Percentiles rank a stretch among this genome's conserved stretches.
phyloP scores from a whole-genome alignment of 176 grass and related monocot genomes.

The Oryza glumipatula region DNA sequence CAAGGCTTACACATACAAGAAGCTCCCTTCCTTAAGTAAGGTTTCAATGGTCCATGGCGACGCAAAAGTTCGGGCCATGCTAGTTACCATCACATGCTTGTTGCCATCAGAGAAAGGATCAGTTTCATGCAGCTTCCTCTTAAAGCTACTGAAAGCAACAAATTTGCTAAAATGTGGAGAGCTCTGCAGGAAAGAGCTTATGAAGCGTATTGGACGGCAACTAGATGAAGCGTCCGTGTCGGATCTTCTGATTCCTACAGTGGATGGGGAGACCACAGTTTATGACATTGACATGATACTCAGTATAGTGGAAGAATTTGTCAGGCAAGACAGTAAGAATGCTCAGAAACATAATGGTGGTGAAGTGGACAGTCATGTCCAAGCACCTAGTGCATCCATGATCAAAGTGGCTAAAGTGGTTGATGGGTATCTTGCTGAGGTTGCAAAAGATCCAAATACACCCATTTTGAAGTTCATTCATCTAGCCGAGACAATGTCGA shows the following conservation, averaged over 20 bases:
- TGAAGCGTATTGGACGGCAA: slow-evolving; percentile 85
- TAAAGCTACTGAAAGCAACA: slow-evolving; percentile 85
- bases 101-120: slow-evolving; percentile 84
- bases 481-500: slow-evolving; percentile 74
- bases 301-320: slow-evolving; percentile 85
- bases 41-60: slow-evolving; percentile 78
- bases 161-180: slow-evolving; percentile 69
- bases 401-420: slow-evolving; percentile 75
- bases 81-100: slow-evolving; percentile 84
- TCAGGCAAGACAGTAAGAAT: slow-evolving; percentile 64
- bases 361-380: slow-evolving; percentile 53
- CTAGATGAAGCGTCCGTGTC: slow-evolving; percentile 77
- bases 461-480: slow-evolving; percentile 74
- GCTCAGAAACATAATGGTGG: slow-evolving; percentile 46
- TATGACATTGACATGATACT: slow-evolving; percentile 91
- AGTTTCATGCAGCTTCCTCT: slow-evolving; percentile 91
- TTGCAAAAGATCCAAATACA: slow-evolving; percentile 80
- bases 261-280: slow-evolving; percentile 61
- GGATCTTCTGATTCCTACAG: slow-evolving; percentile 87
- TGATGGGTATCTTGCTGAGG: slow-evolving; percentile 83
- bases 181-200: slow-evolving; percentile 79
- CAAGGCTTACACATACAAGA: slow-evolving; percentile 91
- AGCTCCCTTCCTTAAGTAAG: slow-evolving; percentile 71
- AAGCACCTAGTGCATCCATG: slow-evolving; percentile 62
- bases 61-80: slow-evolving; percentile 66